These are phyloP conservation scores for Phialophora macrospora DNA, from an alignment of 2,329 filamentous ascomycete genomes.

Conservation along the genomic window DNA sequence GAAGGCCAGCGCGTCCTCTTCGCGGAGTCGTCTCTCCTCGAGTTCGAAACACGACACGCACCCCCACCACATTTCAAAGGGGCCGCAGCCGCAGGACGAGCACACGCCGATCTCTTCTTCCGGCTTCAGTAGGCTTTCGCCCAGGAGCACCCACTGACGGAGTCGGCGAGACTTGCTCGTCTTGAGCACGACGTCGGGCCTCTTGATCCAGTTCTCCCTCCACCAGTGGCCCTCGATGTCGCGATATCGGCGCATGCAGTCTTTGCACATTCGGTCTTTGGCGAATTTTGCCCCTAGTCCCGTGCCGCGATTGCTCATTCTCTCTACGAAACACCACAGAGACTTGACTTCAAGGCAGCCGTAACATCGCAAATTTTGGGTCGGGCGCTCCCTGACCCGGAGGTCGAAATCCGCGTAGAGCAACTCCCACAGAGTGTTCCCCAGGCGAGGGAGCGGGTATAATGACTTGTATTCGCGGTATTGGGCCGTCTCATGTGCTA, in stretches of 20 bases:
- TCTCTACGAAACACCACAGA: conserved; percentile 33
- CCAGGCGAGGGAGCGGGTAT: conserved; percentile 23
- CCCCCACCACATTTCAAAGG: conserved; percentile 35
- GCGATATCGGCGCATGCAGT: conserved; percentile 35
- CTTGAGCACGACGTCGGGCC: conserved; percentile 26
- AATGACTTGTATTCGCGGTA: conserved; percentile 22
- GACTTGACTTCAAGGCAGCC: conserved; percentile 35
- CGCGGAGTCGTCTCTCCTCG: conserved; percentile 28
- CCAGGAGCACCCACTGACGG: conserved; percentile 25
- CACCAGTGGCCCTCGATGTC: conserved; percentile 33
- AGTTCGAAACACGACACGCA: conserved; percentile 33
- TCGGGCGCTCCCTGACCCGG: conserved; percentile 29
- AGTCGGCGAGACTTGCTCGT: conserved; percentile 17
- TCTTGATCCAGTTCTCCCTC: conserved; percentile 35
- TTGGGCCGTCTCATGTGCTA: conserved; percentile 22
- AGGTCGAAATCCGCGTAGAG: conserved; percentile 29
- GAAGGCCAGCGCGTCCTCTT: conserved; percentile 24
- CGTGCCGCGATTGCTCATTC: conserved; percentile 34
- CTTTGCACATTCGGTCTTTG: conserved; percentile 32
- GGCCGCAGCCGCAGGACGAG: conserved; percentile 25
- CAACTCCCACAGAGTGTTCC: conserved; percentile 26
- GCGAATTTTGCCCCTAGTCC: conserved; percentile 31
- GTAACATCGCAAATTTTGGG: conserved; percentile 31
- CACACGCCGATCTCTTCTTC: conserved; percentile 34
- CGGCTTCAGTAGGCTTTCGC: conserved; percentile 29